Conservation (phyloP, 352 stramenopile species). For the Pythium inflatum region DNA sequence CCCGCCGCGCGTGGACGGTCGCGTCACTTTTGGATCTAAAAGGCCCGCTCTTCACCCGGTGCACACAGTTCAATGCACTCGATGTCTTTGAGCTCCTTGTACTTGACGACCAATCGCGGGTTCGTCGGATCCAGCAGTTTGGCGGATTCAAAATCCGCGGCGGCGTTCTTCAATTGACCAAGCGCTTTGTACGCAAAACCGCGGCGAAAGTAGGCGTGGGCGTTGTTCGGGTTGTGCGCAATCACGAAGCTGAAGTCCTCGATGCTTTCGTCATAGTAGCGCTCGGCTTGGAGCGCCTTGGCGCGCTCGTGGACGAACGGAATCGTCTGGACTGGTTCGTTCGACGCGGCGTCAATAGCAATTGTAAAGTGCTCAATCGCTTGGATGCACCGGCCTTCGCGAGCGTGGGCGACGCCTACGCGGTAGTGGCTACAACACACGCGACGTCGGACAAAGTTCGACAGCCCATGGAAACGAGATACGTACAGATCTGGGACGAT, state of each 20-base stretch:
- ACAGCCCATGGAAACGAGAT: background rate
- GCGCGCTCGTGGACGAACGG: constrained; percentile 75
- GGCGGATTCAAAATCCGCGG: constrained; percentile 73
- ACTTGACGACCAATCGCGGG: constrained; percentile 77
- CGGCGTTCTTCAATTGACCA: constrained; percentile 55
- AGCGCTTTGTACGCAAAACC: constrained; percentile 75
- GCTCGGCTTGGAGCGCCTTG: constrained; percentile 79
- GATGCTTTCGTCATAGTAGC: constrained; percentile 67
- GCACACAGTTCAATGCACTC: constrained; percentile 75
- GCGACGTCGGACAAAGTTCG: no score
- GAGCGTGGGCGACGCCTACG: constrained; percentile 64
- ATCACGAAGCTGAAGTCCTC: constrained; percentile 80
- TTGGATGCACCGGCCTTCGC: constrained; percentile 50
- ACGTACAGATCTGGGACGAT: constrained; percentile 69
- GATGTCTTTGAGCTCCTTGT: constrained; percentile 70
- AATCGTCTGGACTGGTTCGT: constrained; percentile 15
- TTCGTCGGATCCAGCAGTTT: constrained; percentile 68
- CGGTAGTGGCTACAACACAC: constrained; percentile 60
- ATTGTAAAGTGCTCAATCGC: constrained; percentile 76
- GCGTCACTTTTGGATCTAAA: constrained; percentile 26
- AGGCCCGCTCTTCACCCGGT: constrained; percentile 63
- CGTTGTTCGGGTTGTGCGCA: constrained; percentile 73
- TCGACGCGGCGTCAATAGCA: constrained; percentile 29
- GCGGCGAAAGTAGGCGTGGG: constrained; percentile 82
- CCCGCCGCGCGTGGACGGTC: no score